Conservation (phyloP, 2,329 filamentous ascomycete genomes). For the Zymoseptoria passerinii region DNA sequence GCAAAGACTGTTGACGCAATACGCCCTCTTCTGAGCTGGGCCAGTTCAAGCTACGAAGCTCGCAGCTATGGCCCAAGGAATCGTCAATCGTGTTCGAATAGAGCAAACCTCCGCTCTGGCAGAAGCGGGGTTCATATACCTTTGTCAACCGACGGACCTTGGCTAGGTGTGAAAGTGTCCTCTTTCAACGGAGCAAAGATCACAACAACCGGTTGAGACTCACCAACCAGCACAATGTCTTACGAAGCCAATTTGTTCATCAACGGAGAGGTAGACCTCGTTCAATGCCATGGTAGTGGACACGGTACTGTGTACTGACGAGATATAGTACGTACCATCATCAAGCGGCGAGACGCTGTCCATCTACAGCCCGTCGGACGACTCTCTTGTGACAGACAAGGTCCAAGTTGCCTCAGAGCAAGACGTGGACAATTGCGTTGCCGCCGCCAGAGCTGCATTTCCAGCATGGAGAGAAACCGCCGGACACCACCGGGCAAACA, state of each 20-base stretch:
- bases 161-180: background rate
- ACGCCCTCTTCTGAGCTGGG: background rate
- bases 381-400: conserved; percentile 42
- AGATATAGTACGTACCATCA: conserved; percentile 2
- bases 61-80: background rate
- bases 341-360: conserved; percentile 38
- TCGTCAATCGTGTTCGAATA: background rate
- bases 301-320: conserved; percentile 5
- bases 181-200: background rate
- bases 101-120: background rate
- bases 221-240: background rate
- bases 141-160: background rate
- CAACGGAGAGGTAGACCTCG: conserved; percentile 13
- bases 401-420: conserved; percentile 44
- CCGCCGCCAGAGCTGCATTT: conserved; percentile 57
- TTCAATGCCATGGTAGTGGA: background rate
- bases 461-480: conserved; percentile 56
- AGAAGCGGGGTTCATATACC: background rate
- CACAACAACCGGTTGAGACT: background rate
- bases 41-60: no score
- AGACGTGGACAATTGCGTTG: conserved; percentile 49
- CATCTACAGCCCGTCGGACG: conserved; percentile 44
- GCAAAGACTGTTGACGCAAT: background rate
- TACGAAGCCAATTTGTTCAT: conserved; percentile 33
- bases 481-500: conserved; percentile 51